phyloP scores from a whole-genome alignment of 805 yeast genomes.

The Gaillardinia entomophila region DNA sequence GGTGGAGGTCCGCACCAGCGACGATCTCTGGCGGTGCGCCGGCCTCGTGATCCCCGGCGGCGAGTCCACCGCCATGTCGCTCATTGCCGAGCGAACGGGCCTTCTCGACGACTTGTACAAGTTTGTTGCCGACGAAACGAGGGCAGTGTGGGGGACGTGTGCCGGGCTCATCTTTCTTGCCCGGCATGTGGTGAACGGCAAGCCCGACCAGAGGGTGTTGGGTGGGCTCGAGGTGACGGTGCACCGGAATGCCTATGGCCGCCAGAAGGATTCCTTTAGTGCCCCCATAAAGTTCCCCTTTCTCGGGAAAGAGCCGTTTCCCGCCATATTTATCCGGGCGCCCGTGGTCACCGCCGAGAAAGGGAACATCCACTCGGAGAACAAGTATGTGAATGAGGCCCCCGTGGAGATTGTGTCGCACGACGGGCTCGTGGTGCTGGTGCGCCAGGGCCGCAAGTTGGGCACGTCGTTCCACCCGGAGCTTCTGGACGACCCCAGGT shows the following conservation, averaged over 20 bases:
- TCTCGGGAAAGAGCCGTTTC: slow-evolving; percentile 37
- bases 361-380: slow-evolving; percentile 12
- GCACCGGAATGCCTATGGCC: slow-evolving; percentile 70
- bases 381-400: slow-evolving; percentile 15
- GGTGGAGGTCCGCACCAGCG: slow-evolving; percentile 46
- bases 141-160: slow-evolving; percentile 81
- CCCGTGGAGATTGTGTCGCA: slow-evolving; percentile 39
- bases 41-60: slow-evolving; percentile 72
- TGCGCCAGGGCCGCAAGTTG: slow-evolving; percentile 57
- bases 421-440: slow-evolving; percentile 56
- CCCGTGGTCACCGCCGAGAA: slow-evolving; percentile 49
- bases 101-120: slow-evolving; percentile 48
- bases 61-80: slow-evolving; percentile 64
- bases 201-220: slow-evolving; percentile 48
- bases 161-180: slow-evolving; percentile 74
- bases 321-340: slow-evolving; percentile 64
- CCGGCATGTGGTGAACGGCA: slow-evolving; percentile 45
- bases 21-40: slow-evolving; percentile 45
- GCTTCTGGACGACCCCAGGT: slow-evolving; percentile 48
- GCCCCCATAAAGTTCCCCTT: slow-evolving; percentile 39
- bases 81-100: slow-evolving; percentile 61
- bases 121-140: slow-evolving; percentile 41
- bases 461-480: slow-evolving; percentile 86
- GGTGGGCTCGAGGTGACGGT: slow-evolving; percentile 64
- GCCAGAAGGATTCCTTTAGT: slow-evolving; percentile 66